Base-by-base conservation (phyloP, 148 eudicot species). In the Diospyros kaki region DNA sequence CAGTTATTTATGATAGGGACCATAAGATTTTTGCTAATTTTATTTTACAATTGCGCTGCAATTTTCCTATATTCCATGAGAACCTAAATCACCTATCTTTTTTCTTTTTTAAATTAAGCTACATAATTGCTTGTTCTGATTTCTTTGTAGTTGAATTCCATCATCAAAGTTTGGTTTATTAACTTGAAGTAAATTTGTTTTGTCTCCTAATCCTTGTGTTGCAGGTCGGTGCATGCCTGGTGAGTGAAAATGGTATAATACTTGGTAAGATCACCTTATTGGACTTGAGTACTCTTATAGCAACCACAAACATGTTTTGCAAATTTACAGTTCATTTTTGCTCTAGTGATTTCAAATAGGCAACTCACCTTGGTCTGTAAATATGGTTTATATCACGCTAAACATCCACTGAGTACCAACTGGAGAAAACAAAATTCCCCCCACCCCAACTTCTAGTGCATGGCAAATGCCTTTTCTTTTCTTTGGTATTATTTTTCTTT, bases 221-320 rank as follows among this genome's bases (percentile, higher is more conserved):
- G 51, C 46, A 91, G 96, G 96, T 91, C 72, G 97, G 97, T 44
- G 97, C 93, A 68, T 91, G 97, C 75, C 78, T 91, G 81, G 97
- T 91, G 45, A 89, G 97, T 87, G 89, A 89, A 67, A 80, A 85
- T 79, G 93, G 85, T 58, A 82, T 91, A 59, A 91, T 91, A 81
- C 88, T 89, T 13, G 97, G 97, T 91, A 87, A 81, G 83, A 66
- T 78, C 53, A 56, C 62, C 53, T 42, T 28, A 10, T 41, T 65
- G 28, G 63, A 68, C 13, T 53, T 69, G 14, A 17, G 53, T 44
- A 42, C 54, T 65, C 10, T 65, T 65, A 11, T 59, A 44, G 55
- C 6, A 67, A 46, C 7, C 40, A 67, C n/a, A 48, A 17, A 7
- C 40, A 6, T 67, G 4, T n/a, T 17, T 41, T 67, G 12, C 18